Percentiles rank a stretch among this genome's conserved stretches.
phyloP scores from a whole-genome alignment of 2,329 filamentous ascomycete genomes.

The Fusarium solani-melongenae region DNA sequence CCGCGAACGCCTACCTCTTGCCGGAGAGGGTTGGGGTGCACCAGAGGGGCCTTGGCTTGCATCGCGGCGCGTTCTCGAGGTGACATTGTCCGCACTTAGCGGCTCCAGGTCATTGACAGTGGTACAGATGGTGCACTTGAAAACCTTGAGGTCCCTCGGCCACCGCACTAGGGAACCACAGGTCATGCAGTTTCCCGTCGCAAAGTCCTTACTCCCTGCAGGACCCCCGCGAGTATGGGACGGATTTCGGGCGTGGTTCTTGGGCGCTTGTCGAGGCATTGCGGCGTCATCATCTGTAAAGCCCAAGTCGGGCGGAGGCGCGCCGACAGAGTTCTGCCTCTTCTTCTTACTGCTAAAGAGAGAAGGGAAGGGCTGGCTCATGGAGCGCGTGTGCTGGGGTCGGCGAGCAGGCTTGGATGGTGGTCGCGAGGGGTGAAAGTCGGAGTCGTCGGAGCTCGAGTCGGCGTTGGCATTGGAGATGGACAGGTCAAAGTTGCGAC shows the following conservation, averaged over 20 bases:
- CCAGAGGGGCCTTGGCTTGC: conserved; percentile 20
- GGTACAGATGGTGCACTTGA: conserved; percentile 85
- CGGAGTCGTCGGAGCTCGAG: conserved; percentile 59
- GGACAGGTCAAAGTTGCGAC: conserved; percentile 42
- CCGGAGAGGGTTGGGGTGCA: conserved; percentile 11
- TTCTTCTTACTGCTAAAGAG: conserved; percentile 73
- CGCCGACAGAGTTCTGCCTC: conserved; percentile 56
- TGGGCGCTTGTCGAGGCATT: conserved; percentile 41
- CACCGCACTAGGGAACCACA: conserved; percentile 85
- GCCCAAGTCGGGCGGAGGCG: conserved; percentile 47
- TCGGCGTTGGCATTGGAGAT: conserved; percentile 48
- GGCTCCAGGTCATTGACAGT: conserved; percentile 81
- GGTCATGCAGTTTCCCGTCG: conserved; percentile 83
- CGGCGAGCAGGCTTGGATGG: conserved; percentile 34
- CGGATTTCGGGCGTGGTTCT: conserved; percentile 39
- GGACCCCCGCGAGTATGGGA: conserved; percentile 47
- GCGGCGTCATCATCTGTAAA: conserved; percentile 44
- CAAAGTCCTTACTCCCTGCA: conserved; percentile 65
- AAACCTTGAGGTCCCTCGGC: conserved; percentile 77
- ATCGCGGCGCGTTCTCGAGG: conserved; percentile 39
- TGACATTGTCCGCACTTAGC: conserved; percentile 28
- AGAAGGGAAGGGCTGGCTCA: conserved; percentile 83
- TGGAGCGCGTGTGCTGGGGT: conserved; percentile 63
- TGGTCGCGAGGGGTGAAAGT: conserved; percentile 46
- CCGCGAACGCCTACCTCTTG: conserved; percentile 27